Evolutionary conservation across 139 green algal species (phyloP), one percentile per base, ranked within the genome.

Genomic region (Tetraselmis chui): DNA sequence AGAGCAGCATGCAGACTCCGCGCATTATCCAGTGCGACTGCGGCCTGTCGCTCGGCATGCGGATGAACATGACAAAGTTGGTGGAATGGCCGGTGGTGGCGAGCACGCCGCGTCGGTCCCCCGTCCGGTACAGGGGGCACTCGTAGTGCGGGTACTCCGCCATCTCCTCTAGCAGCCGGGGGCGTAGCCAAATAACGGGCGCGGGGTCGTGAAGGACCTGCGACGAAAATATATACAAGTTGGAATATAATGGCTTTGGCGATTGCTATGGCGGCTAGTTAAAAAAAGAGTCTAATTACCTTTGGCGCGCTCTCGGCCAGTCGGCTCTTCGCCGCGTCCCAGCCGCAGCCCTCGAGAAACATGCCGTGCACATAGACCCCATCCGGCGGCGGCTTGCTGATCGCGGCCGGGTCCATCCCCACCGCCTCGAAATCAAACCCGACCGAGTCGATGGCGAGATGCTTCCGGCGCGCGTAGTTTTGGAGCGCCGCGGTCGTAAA

Each of bases 401-500:
- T 5, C 22, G 32, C 32, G 27, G 24, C 32, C 78, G 27, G 32
- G 79, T 77, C 79, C 28, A 79, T 29, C 2, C 28, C 76, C 2
- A 59, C n/a, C 28, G 45, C 26, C 77, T 89, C 80, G 32, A 87
- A 87, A 27, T 89, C 85, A 75, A 85, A 89, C 18, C 75, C 85
- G 74, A 89, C 75, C 23, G 31, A 81, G 79, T 89, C 85, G 30
- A 89, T 86, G 29, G 85, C 81, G 82, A 82, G 90, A 75, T 83
- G 75, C 82, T 94, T 90, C 88, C 94, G 95, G 79, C 94, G 89
- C 29, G 94, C 94, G 85, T 96, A 91, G 78, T 88, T 93, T 82
- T 97, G 94, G 78, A 97, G 89, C 77, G 93, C 90, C 26, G 89
- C 94, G 29, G 94, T 97, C 86, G 97, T 91, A 90, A 97, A 96